phyloP scores from a whole-genome alignment of 2,329 filamentous ascomycete species.

The Pseudocercospora vitis region DNA sequence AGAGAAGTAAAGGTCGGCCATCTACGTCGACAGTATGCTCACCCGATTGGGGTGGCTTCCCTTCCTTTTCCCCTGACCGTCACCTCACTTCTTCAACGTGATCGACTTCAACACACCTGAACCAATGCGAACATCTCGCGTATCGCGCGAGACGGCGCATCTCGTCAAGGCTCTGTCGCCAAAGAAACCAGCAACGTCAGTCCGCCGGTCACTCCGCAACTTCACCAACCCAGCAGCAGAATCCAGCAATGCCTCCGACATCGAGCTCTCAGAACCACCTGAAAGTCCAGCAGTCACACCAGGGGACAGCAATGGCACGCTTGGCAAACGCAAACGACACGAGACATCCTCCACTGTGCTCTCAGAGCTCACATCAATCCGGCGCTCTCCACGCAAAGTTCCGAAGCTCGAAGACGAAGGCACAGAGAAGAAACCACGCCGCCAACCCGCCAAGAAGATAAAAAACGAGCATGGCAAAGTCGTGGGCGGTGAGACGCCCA shows the following conservation, averaged over 20 bases:
- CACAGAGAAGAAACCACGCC: constrained; percentile 25
- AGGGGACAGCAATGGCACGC: constrained; percentile 10
- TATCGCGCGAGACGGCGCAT: constrained; percentile 30
- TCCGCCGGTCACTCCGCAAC: constrained; percentile 27
- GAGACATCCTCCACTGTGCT: constrained; percentile 16
- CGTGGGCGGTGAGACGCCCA: constrained; percentile 55
- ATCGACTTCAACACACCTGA: background rate
- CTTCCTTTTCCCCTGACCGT: constrained; percentile 13
- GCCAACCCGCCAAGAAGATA: constrained; percentile 39
- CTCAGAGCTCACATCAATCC: constrained; percentile 15
- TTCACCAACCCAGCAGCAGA: constrained; percentile 18
- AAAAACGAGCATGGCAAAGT: constrained; percentile 34
- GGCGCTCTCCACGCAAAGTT: constrained; percentile 35
- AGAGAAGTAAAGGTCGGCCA: background rate
- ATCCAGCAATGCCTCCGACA: constrained; percentile 13
- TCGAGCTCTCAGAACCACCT: constrained; percentile 22
- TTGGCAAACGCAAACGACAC: constrained; percentile 31
- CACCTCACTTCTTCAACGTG: constrained; percentile 9
- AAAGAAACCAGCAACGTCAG: constrained; percentile 13
- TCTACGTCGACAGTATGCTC: too few relatives aligned
- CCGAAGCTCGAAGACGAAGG: constrained; percentile 22
- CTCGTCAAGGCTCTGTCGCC: constrained; percentile 23
- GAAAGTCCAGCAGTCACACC: constrained; percentile 16
- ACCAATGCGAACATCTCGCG: constrained; percentile 27
- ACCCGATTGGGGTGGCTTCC: background rate